These are phyloP conservation scores for Astrothelium macrocarpum DNA, from an alignment of 495 filamentous ascomycete genomes.

Conservation along the genomic window DNA sequence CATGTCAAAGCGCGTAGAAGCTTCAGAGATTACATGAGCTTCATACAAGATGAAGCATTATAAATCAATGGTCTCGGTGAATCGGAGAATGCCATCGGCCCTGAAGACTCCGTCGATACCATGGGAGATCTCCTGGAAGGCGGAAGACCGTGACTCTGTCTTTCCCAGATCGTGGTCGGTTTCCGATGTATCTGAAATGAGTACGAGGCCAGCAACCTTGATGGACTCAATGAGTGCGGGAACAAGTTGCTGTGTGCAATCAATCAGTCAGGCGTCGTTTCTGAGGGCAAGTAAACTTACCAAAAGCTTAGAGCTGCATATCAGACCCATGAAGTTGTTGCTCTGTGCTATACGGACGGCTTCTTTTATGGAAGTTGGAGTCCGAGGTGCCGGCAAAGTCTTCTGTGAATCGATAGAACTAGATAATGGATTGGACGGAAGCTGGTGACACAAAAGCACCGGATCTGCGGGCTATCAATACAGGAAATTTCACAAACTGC, in stretches of 20 bases:
- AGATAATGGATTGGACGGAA: conserved; percentile 41
- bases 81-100: conserved; percentile 76
- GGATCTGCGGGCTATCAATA: conserved; percentile 48
- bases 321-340: conserved; percentile 97
- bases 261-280: not conserved
- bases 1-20: not conserved
- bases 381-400: conserved; percentile 25
- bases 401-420: not conserved
- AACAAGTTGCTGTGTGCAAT: conserved; percentile 46
- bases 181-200: conserved; percentile 76
- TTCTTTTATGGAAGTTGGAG: conserved; percentile 81
- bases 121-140: conserved; percentile 38
- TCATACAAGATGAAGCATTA: conserved; percentile 31
- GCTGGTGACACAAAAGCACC: conserved; percentile 87
- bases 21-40: not conserved
- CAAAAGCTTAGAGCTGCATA: conserved; percentile 76
- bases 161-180: conserved; percentile 35
- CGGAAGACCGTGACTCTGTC: conserved; percentile 7
- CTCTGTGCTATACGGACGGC: conserved; percentile 84
- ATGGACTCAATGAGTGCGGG: conserved; percentile 86
- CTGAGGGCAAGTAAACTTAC: conserved; percentile 41
- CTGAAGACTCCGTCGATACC: conserved; percentile 83
- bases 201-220: conserved; percentile 83
- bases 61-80: conserved; percentile 93
- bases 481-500: not conserved